Conservation (phyloP, 345 rosid species). For the Aethionema arabicum region DNA sequence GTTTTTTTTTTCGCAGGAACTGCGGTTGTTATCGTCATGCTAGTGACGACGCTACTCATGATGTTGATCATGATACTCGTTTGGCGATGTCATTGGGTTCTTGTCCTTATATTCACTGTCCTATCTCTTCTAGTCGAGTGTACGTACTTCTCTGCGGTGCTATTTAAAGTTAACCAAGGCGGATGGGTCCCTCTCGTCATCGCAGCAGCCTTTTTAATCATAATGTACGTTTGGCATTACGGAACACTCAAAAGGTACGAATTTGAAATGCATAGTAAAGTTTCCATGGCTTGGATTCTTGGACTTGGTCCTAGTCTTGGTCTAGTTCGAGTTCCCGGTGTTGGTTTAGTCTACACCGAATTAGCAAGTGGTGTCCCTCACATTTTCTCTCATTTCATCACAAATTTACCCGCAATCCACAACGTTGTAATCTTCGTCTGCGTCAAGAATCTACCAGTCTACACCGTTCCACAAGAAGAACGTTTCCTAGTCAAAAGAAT, state of each 20-base stretch:
- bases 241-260: slow-evolving; percentile 70
- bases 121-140: slow-evolving; percentile 58
- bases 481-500: slow-evolving; percentile 70
- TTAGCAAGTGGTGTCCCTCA: slow-evolving; percentile 78
- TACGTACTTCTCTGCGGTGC: slow-evolving; percentile 67
- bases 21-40: slow-evolving; percentile 83
- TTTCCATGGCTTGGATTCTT: slow-evolving; percentile 81
- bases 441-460: slow-evolving; percentile 75
- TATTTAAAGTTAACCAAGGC: slow-evolving; percentile 72
- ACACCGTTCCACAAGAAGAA: slow-evolving; percentile 72
- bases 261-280: slow-evolving; percentile 74
- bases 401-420: slow-evolving; percentile 74
- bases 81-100: slow-evolving; percentile 73
- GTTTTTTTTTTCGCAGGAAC: slow-evolving; percentile 46
- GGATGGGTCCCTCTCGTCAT: slow-evolving; percentile 85
- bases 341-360: slow-evolving; percentile 83
- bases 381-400: slow-evolving; percentile 83
- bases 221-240: slow-evolving; percentile 77
- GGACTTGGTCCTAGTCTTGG: slow-evolving; percentile 84
- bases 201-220: slow-evolving; percentile 59
- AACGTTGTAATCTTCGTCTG: slow-evolving; percentile 65
- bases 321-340: slow-evolving; percentile 76
- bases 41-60: slow-evolving; percentile 66
- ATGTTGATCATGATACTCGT: slow-evolving; percentile 77
- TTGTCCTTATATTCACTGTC: slow-evolving; percentile 55